phyloP scores from a whole-genome alignment of 768 basidiomycete genomes.

The Boletus pseudo-olivaceus region DNA sequence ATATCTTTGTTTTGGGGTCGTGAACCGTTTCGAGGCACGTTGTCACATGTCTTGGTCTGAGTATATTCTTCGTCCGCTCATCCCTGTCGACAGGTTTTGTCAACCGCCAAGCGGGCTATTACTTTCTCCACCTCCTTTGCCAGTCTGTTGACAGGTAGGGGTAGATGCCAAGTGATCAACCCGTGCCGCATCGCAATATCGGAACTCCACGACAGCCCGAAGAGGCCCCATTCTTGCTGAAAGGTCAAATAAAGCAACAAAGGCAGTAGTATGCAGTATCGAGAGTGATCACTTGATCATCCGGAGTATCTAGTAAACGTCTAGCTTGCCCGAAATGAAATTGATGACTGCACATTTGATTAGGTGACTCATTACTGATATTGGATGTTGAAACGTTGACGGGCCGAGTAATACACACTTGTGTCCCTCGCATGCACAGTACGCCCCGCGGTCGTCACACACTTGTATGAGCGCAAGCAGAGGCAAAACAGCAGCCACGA shows the following conservation, averaged over 20 bases:
- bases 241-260: not conserved
- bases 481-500: not conserved
- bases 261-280: not conserved
- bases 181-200: not conserved
- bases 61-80: not conserved
- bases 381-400: not conserved
- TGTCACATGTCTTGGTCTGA: not conserved
- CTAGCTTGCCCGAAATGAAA: not conserved
- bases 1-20: not conserved
- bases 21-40: not conserved
- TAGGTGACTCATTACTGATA: not conserved
- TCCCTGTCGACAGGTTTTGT: slow-evolving; percentile 23
- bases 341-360: not conserved
- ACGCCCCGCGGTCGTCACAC: not conserved
- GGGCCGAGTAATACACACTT: too few relatives aligned
- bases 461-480: not conserved
- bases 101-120: slow-evolving; percentile 43
- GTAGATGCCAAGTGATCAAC: slow-evolving; percentile 14
- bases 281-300: not conserved
- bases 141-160: slow-evolving; percentile 60
- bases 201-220: not conserved
- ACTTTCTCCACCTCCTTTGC: slow-evolving; percentile 64
- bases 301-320: not conserved
- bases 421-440: not conserved
- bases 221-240: not conserved